Evolutionary conservation across 192 early-diverging fungal species (phyloP).

Genomic region (Cetraspora pellucida): DNA sequence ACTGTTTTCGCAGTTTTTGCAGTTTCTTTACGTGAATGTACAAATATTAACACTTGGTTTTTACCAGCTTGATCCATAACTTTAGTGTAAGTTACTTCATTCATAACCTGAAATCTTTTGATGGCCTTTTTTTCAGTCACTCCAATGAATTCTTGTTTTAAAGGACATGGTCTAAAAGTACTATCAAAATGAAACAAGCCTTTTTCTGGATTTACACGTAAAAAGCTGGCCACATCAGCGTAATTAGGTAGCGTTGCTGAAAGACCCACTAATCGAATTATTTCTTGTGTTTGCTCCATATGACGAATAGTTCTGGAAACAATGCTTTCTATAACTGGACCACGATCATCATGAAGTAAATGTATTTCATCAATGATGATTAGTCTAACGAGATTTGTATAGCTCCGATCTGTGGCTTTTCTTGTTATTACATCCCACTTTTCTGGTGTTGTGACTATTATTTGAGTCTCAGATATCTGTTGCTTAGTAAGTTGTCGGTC

Average conservation of each 20-base stretch:
- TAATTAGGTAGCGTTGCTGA: constrained; percentile 96
- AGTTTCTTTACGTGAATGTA: constrained; percentile 97
- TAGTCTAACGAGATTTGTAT: constrained; percentile 85
- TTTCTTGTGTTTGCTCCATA: constrained; percentile 88
- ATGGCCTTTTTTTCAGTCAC: constrained; percentile 97
- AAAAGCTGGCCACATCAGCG: constrained; percentile 90
- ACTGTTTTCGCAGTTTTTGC: constrained; percentile 91
- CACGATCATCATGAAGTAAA: constrained; percentile 95
- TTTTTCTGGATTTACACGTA: constrained; percentile 78
- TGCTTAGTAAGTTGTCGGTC: constrained; percentile 96
- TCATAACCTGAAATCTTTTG: constrained; percentile 92
- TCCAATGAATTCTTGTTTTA: constrained; percentile 96
- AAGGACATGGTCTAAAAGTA: constrained; percentile 88
- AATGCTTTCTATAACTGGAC: constrained; percentile 93
- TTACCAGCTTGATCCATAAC: constrained; percentile 75
- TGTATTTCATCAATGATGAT: constrained; percentile 98
- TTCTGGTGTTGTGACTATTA: constrained; percentile 98
- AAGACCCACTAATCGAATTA: constrained; percentile 89
- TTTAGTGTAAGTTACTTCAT: constrained; percentile 96
- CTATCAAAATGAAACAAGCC: constrained; percentile 95
- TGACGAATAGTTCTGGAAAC: constrained; percentile 82
- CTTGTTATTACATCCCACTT: constrained; percentile 99
- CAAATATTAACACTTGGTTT: constrained; percentile 93
- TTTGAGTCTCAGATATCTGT: constrained; percentile 93
- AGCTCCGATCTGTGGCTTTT: constrained; percentile 89